phyloP scores from a whole-genome alignment of 1,139 yeast species.

The Zygosaccharomyces sapae region DNA sequence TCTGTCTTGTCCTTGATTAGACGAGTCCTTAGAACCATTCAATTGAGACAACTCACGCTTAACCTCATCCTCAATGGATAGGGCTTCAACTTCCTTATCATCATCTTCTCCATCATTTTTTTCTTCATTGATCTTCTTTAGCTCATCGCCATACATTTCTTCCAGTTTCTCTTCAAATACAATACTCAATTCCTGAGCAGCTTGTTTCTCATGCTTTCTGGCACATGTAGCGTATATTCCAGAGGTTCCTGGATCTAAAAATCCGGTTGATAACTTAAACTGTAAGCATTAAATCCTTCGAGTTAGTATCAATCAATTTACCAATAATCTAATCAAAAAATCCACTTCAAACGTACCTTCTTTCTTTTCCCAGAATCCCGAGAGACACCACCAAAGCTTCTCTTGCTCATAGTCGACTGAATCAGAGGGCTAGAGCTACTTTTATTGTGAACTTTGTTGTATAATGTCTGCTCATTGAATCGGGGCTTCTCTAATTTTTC shows the following conservation, averaged over 20 bases:
- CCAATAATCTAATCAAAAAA: slow-evolving; percentile 6
- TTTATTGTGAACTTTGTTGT: background rate
- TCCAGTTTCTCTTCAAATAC: slow-evolving; percentile 58
- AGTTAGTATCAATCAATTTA: slow-evolving; percentile 2
- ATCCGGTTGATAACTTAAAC: slow-evolving; percentile 31
- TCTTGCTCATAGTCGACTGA: slow-evolving; percentile 8
- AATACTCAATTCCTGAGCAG: slow-evolving; percentile 66
- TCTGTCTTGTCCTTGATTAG: slow-evolving; percentile 34
- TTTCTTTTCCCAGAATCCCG: slow-evolving; percentile 12
- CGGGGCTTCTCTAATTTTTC: background rate
- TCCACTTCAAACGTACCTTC: slow-evolving; percentile 8
- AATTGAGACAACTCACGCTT: slow-evolving; percentile 62
- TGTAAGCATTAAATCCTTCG: slow-evolving; percentile 13
- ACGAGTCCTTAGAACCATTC: slow-evolving; percentile 38
- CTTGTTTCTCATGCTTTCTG: slow-evolving; percentile 69
- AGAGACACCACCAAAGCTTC: slow-evolving; percentile 6
- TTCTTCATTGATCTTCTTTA: slow-evolving; percentile 36
- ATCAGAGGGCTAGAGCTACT: background rate
- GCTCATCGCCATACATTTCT: slow-evolving; percentile 47
- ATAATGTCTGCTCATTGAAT: background rate
- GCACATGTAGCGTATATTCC: slow-evolving; percentile 86
- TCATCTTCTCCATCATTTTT: slow-evolving; percentile 38
- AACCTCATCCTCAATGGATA: slow-evolving; percentile 72
- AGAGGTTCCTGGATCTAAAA: slow-evolving; percentile 67
- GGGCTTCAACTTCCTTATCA: slow-evolving; percentile 38